Evolutionary conservation across 352 stramenopile genomes (phyloP), one percentile per base, ranked within the genome.

Genomic region (Phytophthora foliorum): DNA sequence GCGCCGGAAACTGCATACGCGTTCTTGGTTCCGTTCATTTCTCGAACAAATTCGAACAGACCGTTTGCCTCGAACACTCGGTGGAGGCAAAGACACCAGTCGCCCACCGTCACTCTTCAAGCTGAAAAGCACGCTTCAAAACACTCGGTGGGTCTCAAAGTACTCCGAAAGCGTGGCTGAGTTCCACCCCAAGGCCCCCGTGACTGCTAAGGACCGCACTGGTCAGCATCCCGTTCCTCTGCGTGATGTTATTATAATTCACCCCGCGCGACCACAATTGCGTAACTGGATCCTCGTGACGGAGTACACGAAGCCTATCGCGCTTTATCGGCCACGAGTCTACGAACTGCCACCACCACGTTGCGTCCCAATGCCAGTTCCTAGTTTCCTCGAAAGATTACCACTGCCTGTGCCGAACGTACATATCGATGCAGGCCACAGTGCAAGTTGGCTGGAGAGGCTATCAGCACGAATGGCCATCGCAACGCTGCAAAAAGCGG

Each of bases 1-100:
- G 69, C 75, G 91, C 2, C 81, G 93, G 16, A 94, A 95, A 48
- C 63, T 97, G 9, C 90, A 97, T 67, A 88, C 86, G 2, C 78
- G 82, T 22, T 76, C 86, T 39, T 98, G 94, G 94, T 91, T 98
- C 46, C 74, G 88, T 11, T 97, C 84, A 7, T 96, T 98, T 49
- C 80, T 98, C 17, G 91, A 98, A 52, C 82, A 96, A 50, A 66
- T 98, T 13, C 81, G 85, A 21, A 77, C 86, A 1, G 88, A 88
- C 29, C 67, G 68, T 11, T 78, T 94, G 4, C 75, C 84, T 0
- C 81, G 83, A 38, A 31, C 41, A 17, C 44, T 74, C 7, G n/a
- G 50, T 16, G 57, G 49, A 6, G 57, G 54, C 2, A 66, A 73
- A 24, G 57, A 56, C 62, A 73, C 16, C 61, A 91, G 25, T 46